phyloP scores from a whole-genome alignment of 208 protist genomes.

The Trypanosoma cruzi region DNA sequence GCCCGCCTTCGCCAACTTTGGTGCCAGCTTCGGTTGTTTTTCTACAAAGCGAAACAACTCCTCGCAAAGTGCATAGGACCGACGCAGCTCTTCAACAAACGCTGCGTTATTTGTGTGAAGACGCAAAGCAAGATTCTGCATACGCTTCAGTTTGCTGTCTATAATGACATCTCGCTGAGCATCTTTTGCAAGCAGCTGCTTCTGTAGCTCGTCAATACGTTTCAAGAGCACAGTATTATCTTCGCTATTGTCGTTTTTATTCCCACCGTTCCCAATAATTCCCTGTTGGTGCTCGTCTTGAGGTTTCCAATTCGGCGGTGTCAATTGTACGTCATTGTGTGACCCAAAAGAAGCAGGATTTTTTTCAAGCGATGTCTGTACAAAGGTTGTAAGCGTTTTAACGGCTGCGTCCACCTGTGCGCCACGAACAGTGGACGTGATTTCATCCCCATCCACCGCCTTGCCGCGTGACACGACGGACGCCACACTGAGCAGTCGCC shows the following conservation, averaged over 20 bases:
- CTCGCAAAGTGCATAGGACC: conserved; percentile 56
- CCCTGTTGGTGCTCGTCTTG: conserved; percentile 1
- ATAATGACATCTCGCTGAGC: conserved; percentile 81
- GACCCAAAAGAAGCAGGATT: conserved; percentile 7
- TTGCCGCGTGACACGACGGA: conserved; percentile 45
- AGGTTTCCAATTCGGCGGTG: conserved; percentile 8
- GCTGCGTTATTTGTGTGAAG: conserved; percentile 57
- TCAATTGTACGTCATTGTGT: background rate
- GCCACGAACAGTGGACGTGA: conserved; percentile 25
- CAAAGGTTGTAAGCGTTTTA: conserved; percentile 43
- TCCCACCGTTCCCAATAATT: background rate
- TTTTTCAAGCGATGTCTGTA: conserved; percentile 22
- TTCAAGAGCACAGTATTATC: conserved; percentile 26
- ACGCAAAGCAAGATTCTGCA: conserved; percentile 74
- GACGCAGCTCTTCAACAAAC: conserved; percentile 52
- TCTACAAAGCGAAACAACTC: conserved; percentile 54
- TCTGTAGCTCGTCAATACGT: conserved; percentile 48
- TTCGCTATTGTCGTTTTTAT: background rate
- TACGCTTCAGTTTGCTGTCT: conserved; percentile 86
- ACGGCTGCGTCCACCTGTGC: conserved; percentile 49
- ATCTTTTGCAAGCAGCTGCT: conserved; percentile 46
- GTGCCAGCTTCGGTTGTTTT: conserved; percentile 50
- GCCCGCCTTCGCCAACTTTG: conserved; percentile 49
- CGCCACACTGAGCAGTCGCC: conserved; percentile 58
- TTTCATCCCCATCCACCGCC: conserved; percentile 27